phyloP scores from a whole-genome alignment of 2,329 filamentous ascomycete species.

The Daldinia sp. region DNA sequence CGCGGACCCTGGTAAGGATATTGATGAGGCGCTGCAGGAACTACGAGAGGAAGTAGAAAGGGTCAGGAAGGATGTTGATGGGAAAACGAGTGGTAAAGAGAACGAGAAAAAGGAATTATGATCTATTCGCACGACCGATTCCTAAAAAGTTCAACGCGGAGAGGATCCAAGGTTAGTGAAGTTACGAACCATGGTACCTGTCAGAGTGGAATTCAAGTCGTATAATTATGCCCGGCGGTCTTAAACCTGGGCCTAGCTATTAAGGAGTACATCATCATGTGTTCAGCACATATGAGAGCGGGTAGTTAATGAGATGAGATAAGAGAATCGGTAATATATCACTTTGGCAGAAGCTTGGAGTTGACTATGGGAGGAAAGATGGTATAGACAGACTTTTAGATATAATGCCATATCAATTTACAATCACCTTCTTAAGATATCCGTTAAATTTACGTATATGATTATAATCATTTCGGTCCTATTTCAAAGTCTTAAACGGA shows the following conservation, averaged over 20 bases:
- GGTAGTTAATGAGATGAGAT: background rate
- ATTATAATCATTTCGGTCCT: background rate
- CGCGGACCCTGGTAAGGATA: constrained; percentile 78
- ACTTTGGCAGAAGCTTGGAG: background rate
- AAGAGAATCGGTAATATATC: background rate
- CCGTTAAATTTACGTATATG: background rate
- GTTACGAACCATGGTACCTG: background rate
- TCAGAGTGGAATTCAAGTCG: background rate
- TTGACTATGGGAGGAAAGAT: background rate
- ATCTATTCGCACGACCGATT: background rate
- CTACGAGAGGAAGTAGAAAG: constrained; percentile 78
- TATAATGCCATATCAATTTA: constrained; percentile 1
- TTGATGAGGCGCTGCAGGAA: constrained; percentile 83
- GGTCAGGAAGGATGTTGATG: constrained; percentile 54
- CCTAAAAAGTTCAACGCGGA: background rate
- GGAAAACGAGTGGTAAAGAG: background rate
- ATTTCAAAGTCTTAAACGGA: background rate
- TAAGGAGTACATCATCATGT: background rate
- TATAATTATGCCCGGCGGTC: background rate
- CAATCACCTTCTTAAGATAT: too few species aligned
- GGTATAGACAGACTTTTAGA: background rate
- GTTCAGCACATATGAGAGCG: background rate
- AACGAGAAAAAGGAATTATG: constrained; percentile 34
- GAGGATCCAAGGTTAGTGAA: background rate
- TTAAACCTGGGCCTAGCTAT: background rate